These are phyloP conservation scores for Scleroderma citrinum DNA, from an alignment of 768 basidiomycete genomes.

Conservation along the genomic window DNA sequence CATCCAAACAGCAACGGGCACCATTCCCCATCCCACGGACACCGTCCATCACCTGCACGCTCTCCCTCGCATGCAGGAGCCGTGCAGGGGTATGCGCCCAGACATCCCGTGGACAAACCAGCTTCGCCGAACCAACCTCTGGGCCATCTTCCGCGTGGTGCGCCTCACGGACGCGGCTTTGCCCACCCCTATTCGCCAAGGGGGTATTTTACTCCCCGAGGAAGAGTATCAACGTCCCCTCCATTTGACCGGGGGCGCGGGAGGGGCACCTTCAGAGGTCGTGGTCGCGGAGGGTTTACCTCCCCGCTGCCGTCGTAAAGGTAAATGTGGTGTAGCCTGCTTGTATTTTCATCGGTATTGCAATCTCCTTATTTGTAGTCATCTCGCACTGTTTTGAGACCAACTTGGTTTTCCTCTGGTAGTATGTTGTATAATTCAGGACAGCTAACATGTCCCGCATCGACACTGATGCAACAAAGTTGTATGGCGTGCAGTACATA, in stretches of 20 bases:
- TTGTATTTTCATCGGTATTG: too few relatives aligned
- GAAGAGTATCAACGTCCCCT: conserved; percentile 25
- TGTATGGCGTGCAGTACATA: not conserved
- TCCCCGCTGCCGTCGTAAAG: conserved; percentile 9
- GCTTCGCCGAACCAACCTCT: not conserved
- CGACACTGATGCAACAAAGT: too few relatives aligned
- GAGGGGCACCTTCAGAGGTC: conserved; percentile 25
- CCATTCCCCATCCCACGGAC: not conserved
- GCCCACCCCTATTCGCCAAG: conserved; percentile 16
- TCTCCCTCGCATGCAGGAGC: not conserved
- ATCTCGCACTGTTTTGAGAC: too few relatives aligned
- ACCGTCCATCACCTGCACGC: not conserved
- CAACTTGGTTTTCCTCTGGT: too few relatives aligned
- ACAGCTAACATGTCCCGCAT: too few relatives aligned
- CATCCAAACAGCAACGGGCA: not conserved
- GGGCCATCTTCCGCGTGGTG: conserved; percentile 14
- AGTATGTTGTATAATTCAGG: too few relatives aligned
- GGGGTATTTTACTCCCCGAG: conserved; percentile 16
- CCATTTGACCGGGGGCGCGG: conserved; percentile 28
- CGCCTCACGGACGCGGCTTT: conserved; percentile 26
- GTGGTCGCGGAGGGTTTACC: conserved; percentile 22
- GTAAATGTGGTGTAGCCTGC: too few relatives aligned
- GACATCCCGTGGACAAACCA: not conserved
- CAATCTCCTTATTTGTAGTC: not conserved
- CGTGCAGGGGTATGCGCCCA: not conserved